These are phyloP conservation scores for Anaeramoeba flamelloides DNA, from an alignment of 78 protist genomes.

Conservation along the genomic window DNA sequence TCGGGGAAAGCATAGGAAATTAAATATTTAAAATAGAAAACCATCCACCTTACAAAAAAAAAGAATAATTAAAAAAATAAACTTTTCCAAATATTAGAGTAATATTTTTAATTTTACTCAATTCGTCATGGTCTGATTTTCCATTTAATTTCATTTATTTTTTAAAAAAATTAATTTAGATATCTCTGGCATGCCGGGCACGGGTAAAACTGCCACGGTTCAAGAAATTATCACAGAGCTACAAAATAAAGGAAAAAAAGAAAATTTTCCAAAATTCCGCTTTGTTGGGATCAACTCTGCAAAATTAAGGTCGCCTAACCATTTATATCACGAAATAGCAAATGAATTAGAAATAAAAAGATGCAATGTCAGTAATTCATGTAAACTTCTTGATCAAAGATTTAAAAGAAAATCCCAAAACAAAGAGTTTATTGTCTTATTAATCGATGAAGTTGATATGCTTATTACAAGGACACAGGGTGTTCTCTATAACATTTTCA, in stretches of 20 bases:
- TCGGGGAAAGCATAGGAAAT: no score
- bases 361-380: background rate
- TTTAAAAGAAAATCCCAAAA: background rate
- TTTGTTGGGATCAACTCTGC: constrained; percentile 25
- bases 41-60: no score
- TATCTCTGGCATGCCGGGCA: constrained; percentile 56
- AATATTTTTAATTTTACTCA: no score
- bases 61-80: no score
- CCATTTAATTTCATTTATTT: no score
- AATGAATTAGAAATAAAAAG: background rate
- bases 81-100: no score
- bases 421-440: background rate
- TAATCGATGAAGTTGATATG: constrained; percentile 51
- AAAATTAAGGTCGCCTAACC: constrained; percentile 7
- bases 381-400: background rate
- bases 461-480: constrained; percentile 34
- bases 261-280: constrained; percentile 6
- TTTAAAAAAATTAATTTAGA: no score
- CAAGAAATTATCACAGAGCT: constrained; percentile 29
- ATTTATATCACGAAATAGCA: constrained; percentile 16
- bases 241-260: background rate
- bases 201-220: constrained; percentile 60
- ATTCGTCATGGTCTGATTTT: no score
- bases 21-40: no score
- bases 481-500: constrained; percentile 49